Evolutionary conservation across 1,284 basidiomycete genomes (phyloP), one percentile per base, ranked within the genome.

Genomic region (Takashimella tepidaria): DNA sequence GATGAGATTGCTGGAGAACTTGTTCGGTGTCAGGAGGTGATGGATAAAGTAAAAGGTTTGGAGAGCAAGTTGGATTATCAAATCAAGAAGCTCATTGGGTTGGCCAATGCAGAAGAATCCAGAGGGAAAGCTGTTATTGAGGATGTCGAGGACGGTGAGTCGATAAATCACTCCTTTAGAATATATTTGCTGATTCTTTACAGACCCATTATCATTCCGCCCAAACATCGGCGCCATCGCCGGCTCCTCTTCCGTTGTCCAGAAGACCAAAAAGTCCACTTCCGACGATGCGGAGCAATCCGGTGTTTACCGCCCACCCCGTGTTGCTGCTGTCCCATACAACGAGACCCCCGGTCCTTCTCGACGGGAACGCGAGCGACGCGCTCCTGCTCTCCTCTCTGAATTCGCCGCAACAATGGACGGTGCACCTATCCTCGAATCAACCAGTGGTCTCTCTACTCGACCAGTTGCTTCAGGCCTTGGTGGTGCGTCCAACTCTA

Each of bases 11-110:
- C 67, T 3, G 66, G 70, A 1, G 69, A 73, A 53, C 55, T 73
- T 43, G 55, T 63, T 16, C 49, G 69, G 60, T 56, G 70, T 67
- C 62, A 82, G 47, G 75, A 77, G 51, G 69, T 77, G n/a, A 73
- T 78, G 69, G 79, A 81, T 52, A 80, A 79, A 63, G 71, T 78
- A 23, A 67, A 74, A 24, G 76, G 77, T 0, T 63, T 98, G 40
- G 93, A 98, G 74, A 81, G 80, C 51, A 85, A 89, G 66, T 86
- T 98, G 81, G 85, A 84, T 56, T 96, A 98, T 72, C 93, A 98
- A 73, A 89, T 98, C 66, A 92, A 97, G 66, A 97, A 98, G 72
- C 82, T 96, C 20, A 82, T 92, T 26, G 81, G 84, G 53, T 76
- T 88, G 4, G 87, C 89, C 0, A 75, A 79, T 50, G 81, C 82